These are phyloP conservation scores for Botrytis sinoallii DNA, from an alignment of 2,329 filamentous ascomycete species.

Conservation along the genomic window DNA sequence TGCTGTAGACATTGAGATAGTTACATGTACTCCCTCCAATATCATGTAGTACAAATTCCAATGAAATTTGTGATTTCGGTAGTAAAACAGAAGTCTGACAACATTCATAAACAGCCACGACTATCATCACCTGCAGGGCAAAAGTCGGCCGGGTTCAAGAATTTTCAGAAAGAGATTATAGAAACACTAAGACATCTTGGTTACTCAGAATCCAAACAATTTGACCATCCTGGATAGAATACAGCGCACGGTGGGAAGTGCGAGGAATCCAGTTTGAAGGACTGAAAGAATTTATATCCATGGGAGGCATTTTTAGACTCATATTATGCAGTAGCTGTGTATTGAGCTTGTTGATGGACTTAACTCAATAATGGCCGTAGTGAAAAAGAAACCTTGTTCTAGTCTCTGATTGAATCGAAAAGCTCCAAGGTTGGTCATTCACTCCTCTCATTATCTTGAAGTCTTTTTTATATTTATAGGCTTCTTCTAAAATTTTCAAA, in stretches of 20 bases:
- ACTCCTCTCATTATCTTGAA: not conserved
- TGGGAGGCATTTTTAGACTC: not conserved
- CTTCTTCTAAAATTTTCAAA: fast-evolving
- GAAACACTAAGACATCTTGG: fast-evolving
- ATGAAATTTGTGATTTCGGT: not conserved
- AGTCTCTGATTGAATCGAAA: not conserved
- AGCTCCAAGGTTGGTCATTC: fast-evolving
- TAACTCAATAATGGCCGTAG: not conserved
- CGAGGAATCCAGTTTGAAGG: not conserved
- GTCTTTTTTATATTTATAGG: not conserved
- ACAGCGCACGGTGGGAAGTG: fast-evolving
- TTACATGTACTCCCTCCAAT: not conserved
- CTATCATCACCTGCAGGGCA: fast-evolving
- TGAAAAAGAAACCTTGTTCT: not conserved
- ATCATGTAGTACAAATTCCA: fast-evolving
- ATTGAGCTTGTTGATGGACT: not conserved
- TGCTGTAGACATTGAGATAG: not conserved
- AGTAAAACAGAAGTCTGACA: not conserved
- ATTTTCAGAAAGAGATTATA: not conserved
- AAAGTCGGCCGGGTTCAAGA: fast-evolving
- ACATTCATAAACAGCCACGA: fast-evolving
- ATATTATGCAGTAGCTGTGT: fast-evolving
- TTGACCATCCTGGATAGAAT: not conserved
- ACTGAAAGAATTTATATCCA: not conserved
- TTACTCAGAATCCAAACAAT: not conserved